These are phyloP conservation scores for Curvularia sp. DNA, from an alignment of 2,329 filamentous ascomycete species.

Conservation along the genomic window DNA sequence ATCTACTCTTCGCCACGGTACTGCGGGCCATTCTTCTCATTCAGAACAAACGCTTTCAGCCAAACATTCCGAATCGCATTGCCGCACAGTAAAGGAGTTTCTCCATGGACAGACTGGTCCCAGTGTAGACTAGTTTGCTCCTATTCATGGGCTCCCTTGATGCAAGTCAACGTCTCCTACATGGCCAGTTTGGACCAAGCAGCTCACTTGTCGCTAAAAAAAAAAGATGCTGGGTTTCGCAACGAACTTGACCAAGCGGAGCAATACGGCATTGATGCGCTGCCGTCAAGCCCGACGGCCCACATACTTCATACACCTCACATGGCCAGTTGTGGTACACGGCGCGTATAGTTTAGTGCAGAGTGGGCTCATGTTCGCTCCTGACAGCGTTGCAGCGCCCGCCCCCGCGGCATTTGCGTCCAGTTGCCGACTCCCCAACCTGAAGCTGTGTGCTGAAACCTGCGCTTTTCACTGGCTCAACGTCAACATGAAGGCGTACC, in stretches of 20 bases:
- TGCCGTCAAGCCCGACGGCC: slow-evolving; percentile 37
- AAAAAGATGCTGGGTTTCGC: slow-evolving; percentile 23
- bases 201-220: slow-evolving; percentile 25
- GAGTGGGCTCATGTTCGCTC: slow-evolving; percentile 25
- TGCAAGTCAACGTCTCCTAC: slow-evolving; percentile 35
- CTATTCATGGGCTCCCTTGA: slow-evolving; percentile 21
- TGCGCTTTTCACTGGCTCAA: slow-evolving; percentile 61
- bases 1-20: slow-evolving; percentile 21
- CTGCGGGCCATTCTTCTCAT: slow-evolving; percentile 11
- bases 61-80: slow-evolving; percentile 27
- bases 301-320: slow-evolving; percentile 43
- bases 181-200: slow-evolving; percentile 26
- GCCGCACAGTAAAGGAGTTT: slow-evolving; percentile 29
- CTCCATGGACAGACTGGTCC: slow-evolving; percentile 34
- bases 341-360: slow-evolving; percentile 25
- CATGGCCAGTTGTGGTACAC: slow-evolving; percentile 40
- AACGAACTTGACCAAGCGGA: slow-evolving; percentile 26
- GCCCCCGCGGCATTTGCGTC: slow-evolving; percentile 13
- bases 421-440: slow-evolving; percentile 9
- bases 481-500: slow-evolving; percentile 5
- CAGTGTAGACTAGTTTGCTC: slow-evolving; percentile 31
- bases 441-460: slow-evolving; percentile 69
- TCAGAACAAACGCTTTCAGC: slow-evolving; percentile 29
- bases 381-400: slow-evolving; percentile 11
- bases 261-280: slow-evolving; percentile 28